Evolutionary conservation across 768 basidiomycete species (phyloP).

Genomic region (Tulasnella sp.): DNA sequence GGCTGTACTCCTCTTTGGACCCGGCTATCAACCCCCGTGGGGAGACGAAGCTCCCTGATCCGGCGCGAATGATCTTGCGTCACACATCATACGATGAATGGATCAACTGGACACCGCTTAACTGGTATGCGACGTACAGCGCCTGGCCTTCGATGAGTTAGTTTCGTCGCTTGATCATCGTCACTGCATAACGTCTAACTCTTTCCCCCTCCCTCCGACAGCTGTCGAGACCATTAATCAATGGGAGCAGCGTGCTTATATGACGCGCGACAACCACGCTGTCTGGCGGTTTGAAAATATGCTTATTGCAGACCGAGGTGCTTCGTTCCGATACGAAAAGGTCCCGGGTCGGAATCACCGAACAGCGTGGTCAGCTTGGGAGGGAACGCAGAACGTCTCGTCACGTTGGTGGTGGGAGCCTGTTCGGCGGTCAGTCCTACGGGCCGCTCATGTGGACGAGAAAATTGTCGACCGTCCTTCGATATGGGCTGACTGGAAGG

Average conservation of each 20-base stretch:
- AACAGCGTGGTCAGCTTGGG: conserved; percentile 28
- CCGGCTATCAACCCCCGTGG: conserved; percentile 47
- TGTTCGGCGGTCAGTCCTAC: conserved; percentile 22
- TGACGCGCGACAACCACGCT: conserved; percentile 59
- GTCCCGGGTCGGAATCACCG: conserved; percentile 26
- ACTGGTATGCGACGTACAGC: conserved; percentile 70
- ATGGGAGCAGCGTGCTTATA: conserved; percentile 73
- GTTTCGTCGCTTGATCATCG: conserved; percentile 60
- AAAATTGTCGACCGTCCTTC: conserved; percentile 34
- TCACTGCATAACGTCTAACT: background rate
- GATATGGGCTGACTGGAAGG: conserved; percentile 18
- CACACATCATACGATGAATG: conserved; percentile 56
- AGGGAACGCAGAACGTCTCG: conserved; percentile 9
- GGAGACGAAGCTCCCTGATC: conserved; percentile 60
- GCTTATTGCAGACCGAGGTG: conserved; percentile 76
- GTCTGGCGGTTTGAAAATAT: conserved; percentile 77
- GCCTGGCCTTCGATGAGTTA: conserved; percentile 73
- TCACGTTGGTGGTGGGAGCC: conserved; percentile 31
- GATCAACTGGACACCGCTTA: conserved; percentile 54
- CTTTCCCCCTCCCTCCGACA: conserved; percentile 48
- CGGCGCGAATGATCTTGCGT: conserved; percentile 76
- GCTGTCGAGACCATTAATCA: conserved; percentile 70
- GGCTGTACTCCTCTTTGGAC: conserved; percentile 70
- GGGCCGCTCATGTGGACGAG: conserved; percentile 11
- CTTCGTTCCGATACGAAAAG: conserved; percentile 50